A percentile compares a stretch with the other conserved stretches of the same genome.
Evolutionary conservation across 768 basidiomycete genomes (phyloP).

Genomic region (Pleurotus giganteus): DNA sequence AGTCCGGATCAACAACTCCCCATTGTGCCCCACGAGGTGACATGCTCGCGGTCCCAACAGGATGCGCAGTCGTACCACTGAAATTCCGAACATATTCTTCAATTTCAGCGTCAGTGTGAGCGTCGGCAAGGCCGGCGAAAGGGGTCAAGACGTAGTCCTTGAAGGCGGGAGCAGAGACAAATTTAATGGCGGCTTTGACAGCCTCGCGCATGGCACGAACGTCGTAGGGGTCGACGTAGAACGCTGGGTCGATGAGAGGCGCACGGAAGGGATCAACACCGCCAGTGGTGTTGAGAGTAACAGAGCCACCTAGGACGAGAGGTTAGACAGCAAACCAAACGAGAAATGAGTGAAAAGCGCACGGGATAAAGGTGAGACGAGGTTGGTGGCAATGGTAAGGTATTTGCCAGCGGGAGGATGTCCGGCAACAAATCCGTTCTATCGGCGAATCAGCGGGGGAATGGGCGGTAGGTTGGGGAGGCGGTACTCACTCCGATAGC

Average conservation of each 20-base stretch:
- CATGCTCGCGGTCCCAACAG: slow-evolving; percentile 33
- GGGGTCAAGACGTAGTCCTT: slow-evolving; percentile 23
- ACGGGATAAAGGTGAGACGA: slow-evolving; percentile 36
- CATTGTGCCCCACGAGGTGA: slow-evolving; percentile 21
- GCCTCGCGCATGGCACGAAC: slow-evolving; percentile 24
- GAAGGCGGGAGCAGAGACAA: slow-evolving; percentile 22
- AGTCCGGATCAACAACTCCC: slow-evolving; percentile 36
- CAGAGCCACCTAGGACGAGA: slow-evolving; percentile 29
- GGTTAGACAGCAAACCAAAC: not conserved
- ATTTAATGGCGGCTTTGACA: slow-evolving; percentile 21
- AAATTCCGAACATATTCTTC: slow-evolving; percentile 21
- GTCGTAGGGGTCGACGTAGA: slow-evolving; percentile 32
- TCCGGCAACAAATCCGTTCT: no score
- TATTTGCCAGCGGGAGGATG: slow-evolving; percentile 15
- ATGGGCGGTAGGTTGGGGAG: not conserved
- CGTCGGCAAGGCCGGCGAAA: slow-evolving; percentile 16
- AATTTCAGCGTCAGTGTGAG: slow-evolving; percentile 24
- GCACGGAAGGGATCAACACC: no score
- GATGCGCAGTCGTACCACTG: slow-evolving; percentile 23
- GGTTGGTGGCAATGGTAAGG: slow-evolving; percentile 13
- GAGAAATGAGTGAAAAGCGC: slow-evolving; percentile 9
- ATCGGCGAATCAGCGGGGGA: not conserved
- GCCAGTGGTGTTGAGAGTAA: no score
- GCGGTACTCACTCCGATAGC: slow-evolving; percentile 23
- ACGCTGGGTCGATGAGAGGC: slow-evolving; percentile 52